phyloP scores from a whole-genome alignment of 2,329 filamentous ascomycete genomes.

The Fusarium sp. region DNA sequence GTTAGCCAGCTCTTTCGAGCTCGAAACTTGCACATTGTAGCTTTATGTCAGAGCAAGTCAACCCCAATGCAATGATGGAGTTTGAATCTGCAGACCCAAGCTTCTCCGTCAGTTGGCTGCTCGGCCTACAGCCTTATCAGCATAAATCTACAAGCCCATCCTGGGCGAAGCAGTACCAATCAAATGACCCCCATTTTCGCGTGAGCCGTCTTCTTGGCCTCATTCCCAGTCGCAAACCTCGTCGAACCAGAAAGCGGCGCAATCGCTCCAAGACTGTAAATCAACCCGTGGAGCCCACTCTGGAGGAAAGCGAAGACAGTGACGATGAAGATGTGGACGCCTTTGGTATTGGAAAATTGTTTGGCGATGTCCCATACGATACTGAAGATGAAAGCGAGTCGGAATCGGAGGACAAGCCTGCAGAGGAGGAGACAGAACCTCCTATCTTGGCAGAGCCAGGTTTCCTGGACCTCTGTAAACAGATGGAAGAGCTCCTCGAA shows the following conservation, averaged over 20 bases:
- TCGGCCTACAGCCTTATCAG: slow-evolving; percentile 42
- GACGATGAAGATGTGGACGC: slow-evolving; percentile 30
- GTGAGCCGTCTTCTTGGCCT: slow-evolving; percentile 48
- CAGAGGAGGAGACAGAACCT: slow-evolving; percentile 35
- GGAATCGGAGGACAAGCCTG: slow-evolving; percentile 34
- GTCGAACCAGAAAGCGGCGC: slow-evolving; percentile 37
- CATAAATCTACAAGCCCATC: slow-evolving; percentile 39
- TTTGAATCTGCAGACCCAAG: slow-evolving; percentile 43
- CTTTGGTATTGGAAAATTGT: slow-evolving; percentile 41
- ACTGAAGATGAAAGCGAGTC: slow-evolving; percentile 37
- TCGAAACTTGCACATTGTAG: slow-evolving; percentile 30
- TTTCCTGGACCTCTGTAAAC: slow-evolving; percentile 44
- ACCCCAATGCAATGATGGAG: slow-evolving; percentile 42
- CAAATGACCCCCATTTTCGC: slow-evolving; percentile 45
- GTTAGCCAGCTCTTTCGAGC: slow-evolving; percentile 22
- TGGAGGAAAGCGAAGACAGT: slow-evolving; percentile 22
- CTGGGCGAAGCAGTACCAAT: slow-evolving; percentile 43
- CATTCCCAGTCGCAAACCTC: slow-evolving; percentile 39
- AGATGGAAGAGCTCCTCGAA: slow-evolving; percentile 47
- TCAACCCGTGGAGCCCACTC: slow-evolving; percentile 13
- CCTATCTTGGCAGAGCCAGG: slow-evolving; percentile 42
- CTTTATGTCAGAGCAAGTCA: slow-evolving; percentile 38
- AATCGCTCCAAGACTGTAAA: slow-evolving; percentile 31
- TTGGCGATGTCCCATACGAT: slow-evolving; percentile 39
- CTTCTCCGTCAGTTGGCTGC: slow-evolving; percentile 48